Conservation (phyloP, 2,329 filamentous ascomycete genomes). For the Colletotrichum acutatum region DNA sequence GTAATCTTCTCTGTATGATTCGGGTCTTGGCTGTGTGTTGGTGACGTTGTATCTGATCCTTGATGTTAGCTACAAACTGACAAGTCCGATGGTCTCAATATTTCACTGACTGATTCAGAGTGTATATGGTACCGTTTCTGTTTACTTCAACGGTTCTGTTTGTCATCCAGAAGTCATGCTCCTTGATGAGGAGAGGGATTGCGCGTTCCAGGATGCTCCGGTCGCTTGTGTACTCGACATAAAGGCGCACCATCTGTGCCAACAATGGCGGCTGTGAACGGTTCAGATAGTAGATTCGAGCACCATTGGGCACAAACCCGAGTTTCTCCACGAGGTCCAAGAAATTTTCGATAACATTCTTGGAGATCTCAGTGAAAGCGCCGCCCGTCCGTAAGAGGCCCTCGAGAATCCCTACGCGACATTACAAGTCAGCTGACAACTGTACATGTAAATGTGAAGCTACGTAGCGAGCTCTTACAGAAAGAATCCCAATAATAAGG, state of each 20-base stretch:
- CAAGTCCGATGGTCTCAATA: neutral
- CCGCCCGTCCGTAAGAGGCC: conserved; percentile 73
- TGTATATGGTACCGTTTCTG: conserved; percentile 58
- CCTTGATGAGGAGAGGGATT: conserved; percentile 70
- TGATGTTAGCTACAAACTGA: neutral
- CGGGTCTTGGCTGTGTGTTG: conserved; percentile 74
- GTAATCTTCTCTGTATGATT: conserved; percentile 75
- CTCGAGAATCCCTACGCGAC: conserved; percentile 63
- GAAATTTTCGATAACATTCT: conserved; percentile 77
- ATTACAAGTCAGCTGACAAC: conserved; percentile 47
- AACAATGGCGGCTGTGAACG: conserved; percentile 75
- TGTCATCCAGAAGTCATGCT: conserved; percentile 70
- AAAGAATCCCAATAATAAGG: conserved; percentile 79
- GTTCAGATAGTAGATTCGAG: conserved; percentile 75
- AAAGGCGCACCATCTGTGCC: conserved; percentile 73
- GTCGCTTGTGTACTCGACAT: conserved; percentile 74
- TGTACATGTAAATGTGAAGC: neutral
- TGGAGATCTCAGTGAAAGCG: conserved; percentile 70
- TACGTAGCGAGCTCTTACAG: conserved; percentile 25
- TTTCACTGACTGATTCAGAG: conserved; percentile 62
- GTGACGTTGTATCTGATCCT: conserved; percentile 63
- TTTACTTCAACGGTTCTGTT: conserved; percentile 69
- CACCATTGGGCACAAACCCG: conserved; percentile 76
- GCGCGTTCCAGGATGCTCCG: conserved; percentile 69
- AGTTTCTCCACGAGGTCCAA: conserved; percentile 72